Percentiles rank a stretch among this genome's conserved stretches.
phyloP scores from a whole-genome alignment of 129 eudicot species.

The Chrysanthemum lavandulifolium region DNA sequence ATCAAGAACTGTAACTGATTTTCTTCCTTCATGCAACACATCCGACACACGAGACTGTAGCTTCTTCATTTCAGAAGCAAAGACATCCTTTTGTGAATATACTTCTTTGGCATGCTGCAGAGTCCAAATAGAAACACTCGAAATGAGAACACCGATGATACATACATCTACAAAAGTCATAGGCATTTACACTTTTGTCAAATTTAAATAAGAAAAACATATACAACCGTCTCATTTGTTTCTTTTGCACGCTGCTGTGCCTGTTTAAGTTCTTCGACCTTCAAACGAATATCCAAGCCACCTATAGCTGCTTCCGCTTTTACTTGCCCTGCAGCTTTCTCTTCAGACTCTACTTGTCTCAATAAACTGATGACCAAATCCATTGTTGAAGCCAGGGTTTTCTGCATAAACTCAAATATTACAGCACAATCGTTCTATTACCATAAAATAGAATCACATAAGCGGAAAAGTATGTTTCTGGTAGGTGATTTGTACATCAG shows the following conservation, averaged over 20 bases:
- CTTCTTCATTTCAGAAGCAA: slow-evolving; percentile 64
- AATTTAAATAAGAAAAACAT: background rate
- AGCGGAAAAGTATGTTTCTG: background rate
- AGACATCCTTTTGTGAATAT: slow-evolving; percentile 56
- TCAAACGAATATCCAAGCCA: background rate
- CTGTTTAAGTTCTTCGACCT: background rate
- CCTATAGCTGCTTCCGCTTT: background rate
- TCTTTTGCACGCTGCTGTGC: background rate
- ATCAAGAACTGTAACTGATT: slow-evolving; percentile 53
- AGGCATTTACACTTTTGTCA: background rate
- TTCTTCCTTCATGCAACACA: slow-evolving; percentile 59
- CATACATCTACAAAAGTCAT: background rate
- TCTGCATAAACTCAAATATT: background rate
- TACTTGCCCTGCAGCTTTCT: background rate
- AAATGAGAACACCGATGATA: background rate
- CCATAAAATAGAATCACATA: background rate
- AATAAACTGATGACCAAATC: background rate
- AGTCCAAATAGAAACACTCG: background rate
- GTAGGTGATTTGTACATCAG: background rate
- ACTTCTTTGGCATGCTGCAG: slow-evolving; percentile 75
- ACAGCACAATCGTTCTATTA: background rate
- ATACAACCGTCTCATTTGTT: background rate
- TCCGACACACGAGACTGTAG: slow-evolving; percentile 61
- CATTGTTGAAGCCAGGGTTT: background rate
- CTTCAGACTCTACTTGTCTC: background rate